Percentiles rank a stretch among this genome's conserved stretches.
These are phyloP conservation scores for Colletotrichum zoysiae DNA, from an alignment of 2,329 filamentous ascomycete genomes.

Conservation along the genomic window DNA sequence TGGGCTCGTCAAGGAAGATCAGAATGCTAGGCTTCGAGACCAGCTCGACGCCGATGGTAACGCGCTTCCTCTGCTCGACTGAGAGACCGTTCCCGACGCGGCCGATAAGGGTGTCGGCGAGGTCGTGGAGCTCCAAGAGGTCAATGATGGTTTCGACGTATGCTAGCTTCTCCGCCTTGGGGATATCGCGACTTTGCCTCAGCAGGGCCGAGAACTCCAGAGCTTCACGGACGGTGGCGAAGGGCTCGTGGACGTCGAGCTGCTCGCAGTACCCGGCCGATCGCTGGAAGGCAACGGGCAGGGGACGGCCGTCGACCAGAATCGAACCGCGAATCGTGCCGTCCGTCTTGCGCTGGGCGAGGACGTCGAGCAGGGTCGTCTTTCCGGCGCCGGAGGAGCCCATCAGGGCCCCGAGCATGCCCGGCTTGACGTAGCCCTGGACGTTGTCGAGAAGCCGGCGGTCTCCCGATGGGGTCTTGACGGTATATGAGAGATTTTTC, in stretches of 20 bases:
- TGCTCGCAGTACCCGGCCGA: constrained; percentile 87
- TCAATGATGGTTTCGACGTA: constrained; percentile 87
- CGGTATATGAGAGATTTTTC: constrained; percentile 78
- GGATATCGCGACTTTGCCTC: constrained; percentile 74
- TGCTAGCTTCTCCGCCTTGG: constrained; percentile 76
- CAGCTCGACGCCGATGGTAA: constrained; percentile 72
- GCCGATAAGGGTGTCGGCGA: constrained; percentile 63
- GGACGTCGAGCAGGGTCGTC: constrained; percentile 85
- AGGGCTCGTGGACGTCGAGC: constrained; percentile 81
- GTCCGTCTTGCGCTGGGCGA: constrained; percentile 84
- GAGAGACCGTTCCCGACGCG: constrained; percentile 64
- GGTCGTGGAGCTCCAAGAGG: constrained; percentile 62
- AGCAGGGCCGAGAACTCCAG: constrained; percentile 80
- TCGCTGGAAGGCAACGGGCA: constrained; percentile 81
- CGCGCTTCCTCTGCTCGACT: constrained; percentile 65
- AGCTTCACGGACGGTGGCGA: constrained; percentile 81
- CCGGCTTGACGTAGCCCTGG: constrained; percentile 84
- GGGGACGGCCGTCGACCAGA: constrained; percentile 78
- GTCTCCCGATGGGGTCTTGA: constrained; percentile 71
- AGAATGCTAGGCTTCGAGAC: constrained; percentile 71
- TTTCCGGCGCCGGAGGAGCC: constrained; percentile 86
- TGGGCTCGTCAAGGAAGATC: constrained; percentile 73
- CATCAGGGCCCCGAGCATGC: constrained; percentile 84
- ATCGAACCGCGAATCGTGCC: constrained; percentile 81
- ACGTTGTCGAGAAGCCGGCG: constrained; percentile 82